These are phyloP conservation scores for Harringtonia lauricola DNA, from an alignment of 2,329 filamentous ascomycete species.

Conservation along the genomic window DNA sequence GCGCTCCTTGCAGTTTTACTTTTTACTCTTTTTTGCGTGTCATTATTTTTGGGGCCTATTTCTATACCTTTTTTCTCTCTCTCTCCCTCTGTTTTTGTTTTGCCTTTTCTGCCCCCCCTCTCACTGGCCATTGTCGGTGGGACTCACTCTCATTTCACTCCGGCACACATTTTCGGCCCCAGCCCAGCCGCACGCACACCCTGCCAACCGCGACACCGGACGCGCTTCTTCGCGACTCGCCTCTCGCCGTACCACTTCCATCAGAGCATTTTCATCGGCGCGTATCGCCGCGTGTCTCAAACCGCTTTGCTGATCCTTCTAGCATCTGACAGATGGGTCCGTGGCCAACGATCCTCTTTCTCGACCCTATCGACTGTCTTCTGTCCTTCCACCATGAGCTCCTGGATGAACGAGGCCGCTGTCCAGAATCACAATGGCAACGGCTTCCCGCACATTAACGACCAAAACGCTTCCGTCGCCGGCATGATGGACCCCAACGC, in stretches of 20 bases:
- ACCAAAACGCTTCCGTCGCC: conserved; percentile 38
- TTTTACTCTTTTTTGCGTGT: neutral
- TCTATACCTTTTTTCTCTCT: no score
- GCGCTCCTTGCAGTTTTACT: neutral
- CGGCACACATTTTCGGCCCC: conserved; percentile 9
- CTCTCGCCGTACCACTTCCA: conserved; percentile 34
- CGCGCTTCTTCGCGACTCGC: conserved; percentile 31
- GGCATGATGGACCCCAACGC: conserved; percentile 56
- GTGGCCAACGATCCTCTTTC: neutral
- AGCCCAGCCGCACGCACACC: conserved; percentile 19
- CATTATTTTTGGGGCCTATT: no score
- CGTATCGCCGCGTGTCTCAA: conserved; percentile 26
- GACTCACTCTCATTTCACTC: conserved; percentile 3
- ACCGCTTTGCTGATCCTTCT: conserved; percentile 31
- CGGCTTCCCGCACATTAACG: conserved; percentile 54
- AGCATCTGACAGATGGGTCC: conserved; percentile 32
- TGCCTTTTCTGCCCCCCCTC: no score
- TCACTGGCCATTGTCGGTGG: neutral
- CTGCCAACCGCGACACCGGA: conserved; percentile 30
- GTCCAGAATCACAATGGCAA: conserved; percentile 61
- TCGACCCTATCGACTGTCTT: conserved; percentile 4
- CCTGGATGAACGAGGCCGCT: conserved; percentile 61
- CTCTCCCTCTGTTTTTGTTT: no score
- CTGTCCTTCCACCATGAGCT: conserved; percentile 44
- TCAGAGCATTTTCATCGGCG: conserved; percentile 24